Evolutionary conservation across 2,329 filamentous ascomycete species (phyloP).

Genomic region (Metarhizium sp.): DNA sequence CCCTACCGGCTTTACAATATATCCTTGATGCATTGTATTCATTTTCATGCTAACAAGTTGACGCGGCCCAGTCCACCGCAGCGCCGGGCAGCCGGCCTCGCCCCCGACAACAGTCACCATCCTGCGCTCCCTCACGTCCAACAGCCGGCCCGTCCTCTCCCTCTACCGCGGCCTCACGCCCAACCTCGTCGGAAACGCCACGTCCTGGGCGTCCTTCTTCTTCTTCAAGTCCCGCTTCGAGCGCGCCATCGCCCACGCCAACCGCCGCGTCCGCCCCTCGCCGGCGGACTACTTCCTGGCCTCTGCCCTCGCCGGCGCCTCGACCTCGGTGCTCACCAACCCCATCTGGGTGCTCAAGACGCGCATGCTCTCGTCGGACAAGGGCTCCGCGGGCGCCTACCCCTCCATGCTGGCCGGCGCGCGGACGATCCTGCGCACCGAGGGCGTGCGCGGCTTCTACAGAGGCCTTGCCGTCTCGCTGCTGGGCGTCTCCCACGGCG

Average conservation of each 20-base stretch:
- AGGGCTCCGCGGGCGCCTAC: constrained; percentile 68
- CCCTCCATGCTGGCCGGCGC: constrained; percentile 65
- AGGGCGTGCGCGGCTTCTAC: constrained; percentile 78
- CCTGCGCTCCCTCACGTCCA: constrained; percentile 37
- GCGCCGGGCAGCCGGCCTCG: constrained; percentile 21
- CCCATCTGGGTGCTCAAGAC: constrained; percentile 98
- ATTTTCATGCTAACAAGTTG: background rate
- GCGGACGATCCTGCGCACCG: constrained; percentile 53
- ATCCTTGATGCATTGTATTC: background rate
- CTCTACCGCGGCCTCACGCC: constrained; percentile 86
- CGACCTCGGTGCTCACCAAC: constrained; percentile 79
- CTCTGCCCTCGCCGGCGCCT: constrained; percentile 58
- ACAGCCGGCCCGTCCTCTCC: constrained; percentile 48
- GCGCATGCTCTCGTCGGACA: constrained; percentile 84
- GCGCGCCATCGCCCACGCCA: constrained; percentile 26
- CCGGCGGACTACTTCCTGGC: constrained; percentile 73
- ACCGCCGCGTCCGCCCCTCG: constrained; percentile 15
- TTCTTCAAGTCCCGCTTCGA: constrained; percentile 57
- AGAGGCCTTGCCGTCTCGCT: constrained; percentile 75
- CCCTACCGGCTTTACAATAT: too few relatives aligned
- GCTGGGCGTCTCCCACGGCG: constrained; percentile 82
- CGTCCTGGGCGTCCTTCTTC: constrained; percentile 90
- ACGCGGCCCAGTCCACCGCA: constrained; percentile 38
- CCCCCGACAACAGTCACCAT: constrained; percentile 42
- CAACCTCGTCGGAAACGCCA: constrained; percentile 83